phyloP scores from a whole-genome alignment of 2,329 filamentous ascomycete species.

The Calonectria fujianensis region DNA sequence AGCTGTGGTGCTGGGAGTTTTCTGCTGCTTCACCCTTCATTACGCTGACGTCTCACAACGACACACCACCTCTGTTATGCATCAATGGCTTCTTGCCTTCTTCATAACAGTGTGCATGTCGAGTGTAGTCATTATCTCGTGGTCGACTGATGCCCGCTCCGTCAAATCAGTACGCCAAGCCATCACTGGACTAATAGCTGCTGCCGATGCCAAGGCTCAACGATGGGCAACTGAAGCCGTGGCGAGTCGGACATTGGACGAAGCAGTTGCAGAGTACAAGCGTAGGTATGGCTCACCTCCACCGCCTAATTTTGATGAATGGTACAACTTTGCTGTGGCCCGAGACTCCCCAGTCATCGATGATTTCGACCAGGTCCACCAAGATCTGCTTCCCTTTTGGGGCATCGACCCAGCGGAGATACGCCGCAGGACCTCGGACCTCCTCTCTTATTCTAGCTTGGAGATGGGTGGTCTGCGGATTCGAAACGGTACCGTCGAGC shows the following conservation, averaged over 20 bases:
- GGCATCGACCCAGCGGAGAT: slow-evolving; percentile 79
- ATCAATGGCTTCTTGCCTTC: slow-evolving; percentile 3
- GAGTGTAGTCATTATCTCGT: slow-evolving; percentile 28
- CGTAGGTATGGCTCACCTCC: slow-evolving; percentile 76
- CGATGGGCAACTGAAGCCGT: slow-evolving; percentile 49
- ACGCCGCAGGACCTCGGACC: slow-evolving; percentile 69
- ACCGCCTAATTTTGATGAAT: slow-evolving; percentile 86
- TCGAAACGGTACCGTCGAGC: slow-evolving; percentile 74
- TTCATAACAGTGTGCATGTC: slow-evolving; percentile 8
- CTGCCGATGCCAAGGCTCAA: slow-evolving; percentile 29
- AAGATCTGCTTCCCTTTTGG: slow-evolving; percentile 86
- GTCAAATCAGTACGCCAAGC: slow-evolving; percentile 31
- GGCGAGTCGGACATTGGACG: slow-evolving; percentile 46
- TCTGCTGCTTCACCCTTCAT: slow-evolving; percentile 6
- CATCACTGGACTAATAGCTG: slow-evolving; percentile 42
- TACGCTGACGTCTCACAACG: not conserved
- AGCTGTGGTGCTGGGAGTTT: not conserved
- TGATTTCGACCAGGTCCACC: slow-evolving; percentile 84
- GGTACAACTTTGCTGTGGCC: slow-evolving; percentile 83
- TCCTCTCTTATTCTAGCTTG: slow-evolving; percentile 56
- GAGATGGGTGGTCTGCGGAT: slow-evolving; percentile 71
- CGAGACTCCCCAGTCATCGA: slow-evolving; percentile 80
- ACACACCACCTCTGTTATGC: not conserved
- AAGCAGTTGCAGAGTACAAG: slow-evolving; percentile 65
- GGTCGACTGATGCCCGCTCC: not conserved